Evolutionary conservation across 257 asterid species (phyloP).

Genomic region (Solanum paucissectum): DNA sequence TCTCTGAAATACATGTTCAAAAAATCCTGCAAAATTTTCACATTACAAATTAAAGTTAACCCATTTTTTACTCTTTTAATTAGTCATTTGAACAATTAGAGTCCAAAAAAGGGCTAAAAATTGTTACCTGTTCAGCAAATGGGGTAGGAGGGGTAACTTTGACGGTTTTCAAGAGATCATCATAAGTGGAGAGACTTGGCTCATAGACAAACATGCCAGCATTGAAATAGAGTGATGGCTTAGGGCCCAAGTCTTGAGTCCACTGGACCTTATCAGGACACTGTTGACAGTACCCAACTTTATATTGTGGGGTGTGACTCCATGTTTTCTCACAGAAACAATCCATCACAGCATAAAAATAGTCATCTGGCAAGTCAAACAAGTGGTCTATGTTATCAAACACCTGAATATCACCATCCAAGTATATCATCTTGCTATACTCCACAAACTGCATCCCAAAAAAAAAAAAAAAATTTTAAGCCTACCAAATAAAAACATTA

Average conservation of each 20-base stretch:
- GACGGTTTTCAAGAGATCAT: neutral
- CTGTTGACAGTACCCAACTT: slow-evolving; percentile 7
- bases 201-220: slow-evolving; percentile 11
- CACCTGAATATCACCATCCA: slow-evolving; percentile 10
- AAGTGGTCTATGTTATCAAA: slow-evolving; percentile 6
- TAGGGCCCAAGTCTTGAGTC: slow-evolving; percentile 1
- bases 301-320: slow-evolving; percentile 1
- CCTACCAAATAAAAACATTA: neutral
- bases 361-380: slow-evolving; percentile 5
- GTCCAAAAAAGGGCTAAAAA: neutral
- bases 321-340: slow-evolving; percentile 9
- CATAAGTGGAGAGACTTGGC: slow-evolving; percentile 1
- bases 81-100: neutral
- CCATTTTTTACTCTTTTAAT: neutral
- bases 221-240: slow-evolving; percentile 4
- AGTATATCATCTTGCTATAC: slow-evolving; percentile 9
- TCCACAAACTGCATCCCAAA: slow-evolving; percentile 4
- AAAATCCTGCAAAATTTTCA: neutral
- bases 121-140: slow-evolving; percentile 5
- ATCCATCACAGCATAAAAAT: slow-evolving; percentile 7
- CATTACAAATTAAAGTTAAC: neutral
- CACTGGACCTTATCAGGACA: slow-evolving; percentile 3
- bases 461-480: neutral
- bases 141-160: slow-evolving; percentile 1
- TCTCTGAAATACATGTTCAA: neutral